These are phyloP conservation scores for Lanmaoa rubissima DNA, from an alignment of 768 basidiomycete species.

Conservation along the genomic window DNA sequence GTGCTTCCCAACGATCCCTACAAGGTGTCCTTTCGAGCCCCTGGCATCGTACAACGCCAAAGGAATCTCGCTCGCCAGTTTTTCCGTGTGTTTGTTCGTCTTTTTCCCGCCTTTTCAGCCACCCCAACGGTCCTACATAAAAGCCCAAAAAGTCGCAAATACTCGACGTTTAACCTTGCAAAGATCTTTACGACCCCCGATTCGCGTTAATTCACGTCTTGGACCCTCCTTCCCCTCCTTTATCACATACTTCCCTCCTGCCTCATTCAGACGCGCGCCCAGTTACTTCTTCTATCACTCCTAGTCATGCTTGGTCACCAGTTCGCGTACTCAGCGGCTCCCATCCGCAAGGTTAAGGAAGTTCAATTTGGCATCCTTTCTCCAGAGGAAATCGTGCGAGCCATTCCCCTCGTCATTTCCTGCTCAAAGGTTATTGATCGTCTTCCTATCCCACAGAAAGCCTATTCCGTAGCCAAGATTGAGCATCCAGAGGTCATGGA, in stretches of 20 bases:
- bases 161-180: slow-evolving; percentile 2
- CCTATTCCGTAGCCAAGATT: slow-evolving; percentile 96
- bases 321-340: slow-evolving; percentile 91
- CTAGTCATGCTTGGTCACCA: slow-evolving; percentile 78
- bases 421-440: slow-evolving; percentile 7
- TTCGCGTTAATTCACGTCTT: slow-evolving; percentile 31
- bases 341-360: slow-evolving; percentile 93
- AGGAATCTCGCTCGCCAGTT: slow-evolving; percentile 5
- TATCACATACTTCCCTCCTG: not conserved
- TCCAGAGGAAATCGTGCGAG: slow-evolving; percentile 91
- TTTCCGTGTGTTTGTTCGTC: slow-evolving; percentile 12
- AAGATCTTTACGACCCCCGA: slow-evolving; percentile 7
- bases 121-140: slow-evolving; percentile 1
- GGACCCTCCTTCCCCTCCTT: slow-evolving; percentile 1
- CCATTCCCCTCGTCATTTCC: not conserved
- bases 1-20: slow-evolving; percentile 4
- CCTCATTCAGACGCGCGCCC: slow-evolving; percentile 18
- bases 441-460: slow-evolving; percentile 67
- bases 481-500: slow-evolving; percentile 99
- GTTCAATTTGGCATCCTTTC: slow-evolving; percentile 99
- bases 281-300: not conserved
- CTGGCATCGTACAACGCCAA: not conserved
- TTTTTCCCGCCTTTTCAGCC: slow-evolving; percentile 17
- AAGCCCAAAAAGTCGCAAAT: slow-evolving; percentile 23
- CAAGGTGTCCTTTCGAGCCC: not conserved